phyloP scores from a whole-genome alignment of 495 filamentous ascomycete species.

The Hypoxylon perforatum region DNA sequence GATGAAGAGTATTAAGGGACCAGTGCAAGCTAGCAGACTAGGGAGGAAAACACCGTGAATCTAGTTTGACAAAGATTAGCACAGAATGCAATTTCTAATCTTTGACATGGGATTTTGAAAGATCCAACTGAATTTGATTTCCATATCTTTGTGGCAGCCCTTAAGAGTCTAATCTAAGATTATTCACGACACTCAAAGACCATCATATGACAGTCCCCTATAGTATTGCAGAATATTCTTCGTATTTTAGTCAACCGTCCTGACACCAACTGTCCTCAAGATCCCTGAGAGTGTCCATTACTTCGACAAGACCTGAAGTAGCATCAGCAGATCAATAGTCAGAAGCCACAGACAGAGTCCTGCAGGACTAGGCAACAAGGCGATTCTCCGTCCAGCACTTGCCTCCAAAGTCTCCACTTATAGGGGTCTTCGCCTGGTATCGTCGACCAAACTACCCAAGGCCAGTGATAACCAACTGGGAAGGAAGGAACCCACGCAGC shows the following conservation, averaged over 20 bases:
- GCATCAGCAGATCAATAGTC: neutral
- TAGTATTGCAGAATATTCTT: slow-evolving; percentile 26
- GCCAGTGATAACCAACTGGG: no score
- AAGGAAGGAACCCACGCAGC: no score
- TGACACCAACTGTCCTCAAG: slow-evolving; percentile 23
- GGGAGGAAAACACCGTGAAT: no score
- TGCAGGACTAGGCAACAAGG: no score
- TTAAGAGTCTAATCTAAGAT: slow-evolving; percentile 32
- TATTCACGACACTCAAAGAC: slow-evolving; percentile 39
- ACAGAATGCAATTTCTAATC: neutral
- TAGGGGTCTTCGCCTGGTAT: no score
- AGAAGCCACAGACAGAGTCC: no score
- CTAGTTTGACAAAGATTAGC: slow-evolving; percentile 14
- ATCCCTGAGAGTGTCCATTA: slow-evolving; percentile 18
- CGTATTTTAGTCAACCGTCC: slow-evolving; percentile 29
- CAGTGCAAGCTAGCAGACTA: no score
- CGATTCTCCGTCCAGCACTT: no score
- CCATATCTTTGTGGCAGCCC: slow-evolving; percentile 26
- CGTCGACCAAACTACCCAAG: no score
- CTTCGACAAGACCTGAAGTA: slow-evolving; percentile 5
- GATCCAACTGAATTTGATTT: neutral
- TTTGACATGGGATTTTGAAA: slow-evolving; percentile 29
- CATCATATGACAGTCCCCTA: slow-evolving; percentile 21
- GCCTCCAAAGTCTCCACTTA: no score
- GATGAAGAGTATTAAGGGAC: no score